Evolutionary conservation across 768 basidiomycete genomes (phyloP).

Genomic region (Kwoniella newhampshirensis): DNA sequence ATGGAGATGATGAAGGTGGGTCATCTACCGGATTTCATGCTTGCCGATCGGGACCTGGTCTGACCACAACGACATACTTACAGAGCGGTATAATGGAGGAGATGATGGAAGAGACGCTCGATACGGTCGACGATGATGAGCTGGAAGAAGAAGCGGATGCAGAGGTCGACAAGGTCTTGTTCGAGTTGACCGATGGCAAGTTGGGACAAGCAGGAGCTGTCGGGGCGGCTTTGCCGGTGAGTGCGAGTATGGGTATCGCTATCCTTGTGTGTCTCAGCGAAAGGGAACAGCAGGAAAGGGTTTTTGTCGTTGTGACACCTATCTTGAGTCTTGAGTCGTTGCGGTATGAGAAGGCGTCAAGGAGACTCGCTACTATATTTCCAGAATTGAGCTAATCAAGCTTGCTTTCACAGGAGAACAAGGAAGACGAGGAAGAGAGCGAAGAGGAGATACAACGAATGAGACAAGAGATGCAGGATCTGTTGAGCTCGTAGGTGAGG

Average conservation of each 20-base stretch:
- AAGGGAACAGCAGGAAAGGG: neutral
- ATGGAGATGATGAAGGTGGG: slow-evolving; percentile 98
- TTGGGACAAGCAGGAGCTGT: slow-evolving; percentile 80
- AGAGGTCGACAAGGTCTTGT: slow-evolving; percentile 94
- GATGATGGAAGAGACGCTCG: slow-evolving; percentile 91
- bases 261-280: neutral
- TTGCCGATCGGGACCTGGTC: no score
- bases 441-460: slow-evolving; percentile 88
- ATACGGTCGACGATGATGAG: slow-evolving; percentile 83
- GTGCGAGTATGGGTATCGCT: slow-evolving; percentile 49
- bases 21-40: no score
- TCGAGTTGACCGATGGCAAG: slow-evolving; percentile 92
- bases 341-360: no score
- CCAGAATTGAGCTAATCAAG: neutral
- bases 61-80: no score
- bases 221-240: slow-evolving; percentile 70
- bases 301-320: no score
- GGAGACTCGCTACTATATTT: no score
- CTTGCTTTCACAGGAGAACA: slow-evolving; percentile 57
- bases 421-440: slow-evolving; percentile 69
- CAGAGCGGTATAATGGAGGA: slow-evolving; percentile 98
- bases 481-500: slow-evolving; percentile 63
- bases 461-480: slow-evolving; percentile 80
- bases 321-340: no score
- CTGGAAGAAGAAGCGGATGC: slow-evolving; percentile 94